Percentiles rank a stretch among this genome's conserved stretches.
These are phyloP conservation scores for Peronospora farinosa DNA, from an alignment of 352 stramenopile species.

Conservation along the genomic window DNA sequence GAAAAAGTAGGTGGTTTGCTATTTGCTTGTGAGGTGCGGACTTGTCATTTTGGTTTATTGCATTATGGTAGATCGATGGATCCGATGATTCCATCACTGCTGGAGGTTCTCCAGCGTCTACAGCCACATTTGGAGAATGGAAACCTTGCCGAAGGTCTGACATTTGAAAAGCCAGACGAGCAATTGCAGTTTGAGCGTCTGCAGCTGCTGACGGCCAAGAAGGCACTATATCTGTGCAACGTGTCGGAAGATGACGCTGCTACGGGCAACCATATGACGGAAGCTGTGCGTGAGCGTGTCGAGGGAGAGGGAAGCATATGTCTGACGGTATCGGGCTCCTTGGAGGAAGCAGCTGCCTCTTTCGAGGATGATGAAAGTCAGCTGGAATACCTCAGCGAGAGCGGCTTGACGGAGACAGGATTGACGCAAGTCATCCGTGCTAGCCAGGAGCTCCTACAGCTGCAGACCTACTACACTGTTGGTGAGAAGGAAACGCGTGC, in stretches of 20 bases:
- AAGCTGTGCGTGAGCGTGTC: conserved; percentile 59
- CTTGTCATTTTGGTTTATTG: conserved; percentile 7
- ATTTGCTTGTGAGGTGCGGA: background rate
- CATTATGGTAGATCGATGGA: conserved; percentile 38
- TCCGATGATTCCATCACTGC: conserved; percentile 41
- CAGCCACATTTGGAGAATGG: conserved; percentile 80
- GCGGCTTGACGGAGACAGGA: conserved; percentile 63
- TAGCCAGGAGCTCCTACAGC: conserved; percentile 90
- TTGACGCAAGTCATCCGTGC: conserved; percentile 82
- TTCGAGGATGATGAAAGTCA: conserved; percentile 89
- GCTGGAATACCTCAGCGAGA: conserved; percentile 90
- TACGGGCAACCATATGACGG: conserved; percentile 90
- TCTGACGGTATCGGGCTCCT: conserved; percentile 62
- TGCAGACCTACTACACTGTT: conserved; percentile 97
- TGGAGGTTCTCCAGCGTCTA: conserved; percentile 56
- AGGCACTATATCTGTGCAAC: conserved; percentile 97
- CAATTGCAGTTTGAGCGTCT: conserved; percentile 79
- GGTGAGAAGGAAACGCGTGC: conserved; percentile 77
- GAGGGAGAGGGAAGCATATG: conserved; percentile 66
- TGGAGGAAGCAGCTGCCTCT: conserved; percentile 73
- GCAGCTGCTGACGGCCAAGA: conserved; percentile 87
- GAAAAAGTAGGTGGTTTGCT: conserved; percentile 45
- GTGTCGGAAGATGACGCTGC: conserved; percentile 93
- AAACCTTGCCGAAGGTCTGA: conserved; percentile 45
- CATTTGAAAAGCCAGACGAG: conserved; percentile 78